These are phyloP conservation scores for Phalaenopsis equestris DNA, from an alignment of 106 monocot genomes.

Conservation along the genomic window DNA sequence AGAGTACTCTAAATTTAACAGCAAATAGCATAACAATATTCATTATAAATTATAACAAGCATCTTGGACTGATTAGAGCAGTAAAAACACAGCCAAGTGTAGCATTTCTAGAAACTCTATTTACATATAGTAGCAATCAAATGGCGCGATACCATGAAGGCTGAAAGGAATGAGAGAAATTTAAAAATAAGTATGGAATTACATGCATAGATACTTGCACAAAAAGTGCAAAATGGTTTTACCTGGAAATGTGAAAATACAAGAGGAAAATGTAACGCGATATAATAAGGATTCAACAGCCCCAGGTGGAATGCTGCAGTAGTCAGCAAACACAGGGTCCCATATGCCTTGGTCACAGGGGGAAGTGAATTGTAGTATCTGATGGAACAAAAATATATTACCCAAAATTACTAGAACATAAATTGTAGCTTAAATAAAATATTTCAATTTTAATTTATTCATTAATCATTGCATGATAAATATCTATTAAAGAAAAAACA, in stretches of 20 bases:
- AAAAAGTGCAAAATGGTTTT: neutral
- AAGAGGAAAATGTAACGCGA: conserved; percentile 36
- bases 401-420: neutral
- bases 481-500: neutral
- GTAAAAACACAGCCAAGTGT: neutral
- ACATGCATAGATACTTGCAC: neutral
- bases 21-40: neutral
- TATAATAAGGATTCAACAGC: conserved; percentile 14
- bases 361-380: conserved; percentile 95
- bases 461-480: no score
- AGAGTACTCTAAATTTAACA: neutral
- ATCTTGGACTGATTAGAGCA: neutral
- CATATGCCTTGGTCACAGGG: conserved; percentile 81
- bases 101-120: neutral
- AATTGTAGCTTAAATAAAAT: neutral
- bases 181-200: neutral
- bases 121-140: neutral
- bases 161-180: neutral
- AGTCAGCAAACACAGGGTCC: conserved; percentile 64
- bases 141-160: neutral
- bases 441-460: no score
- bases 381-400: conserved; percentile 8
- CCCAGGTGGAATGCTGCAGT: conserved; percentile 41
- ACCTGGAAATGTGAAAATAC: conserved; percentile 9
- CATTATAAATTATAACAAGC: neutral